Evolutionary conservation across 306 rosid species (phyloP), one percentile per base, ranked within the genome.

Genomic region (Dryas alaskensis): DNA sequence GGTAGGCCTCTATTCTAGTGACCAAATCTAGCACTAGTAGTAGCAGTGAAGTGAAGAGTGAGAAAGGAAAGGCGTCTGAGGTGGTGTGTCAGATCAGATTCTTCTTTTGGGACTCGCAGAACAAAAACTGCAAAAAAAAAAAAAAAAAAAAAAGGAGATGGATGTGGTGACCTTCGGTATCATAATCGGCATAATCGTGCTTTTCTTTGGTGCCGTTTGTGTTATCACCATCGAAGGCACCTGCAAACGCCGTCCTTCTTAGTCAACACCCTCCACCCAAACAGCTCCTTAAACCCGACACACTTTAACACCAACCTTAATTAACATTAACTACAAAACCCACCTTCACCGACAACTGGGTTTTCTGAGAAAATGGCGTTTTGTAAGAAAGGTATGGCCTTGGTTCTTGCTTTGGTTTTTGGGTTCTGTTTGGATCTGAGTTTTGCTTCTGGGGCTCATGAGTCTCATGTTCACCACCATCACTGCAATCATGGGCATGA

Each of bases 171-270:
- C 91, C 4, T 93, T 91, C 85, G 98, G 98, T 48, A 77, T 91
- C 27, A 93, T 91, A 84, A 65, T 93, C 72, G 92, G 77, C 50
- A 79, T 91, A 57, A 89, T 93, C 55, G 53, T 93, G n/a, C 91
- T 93, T 66, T 91, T 91, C 81, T 77, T 93, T 42, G 55, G 31
- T 4, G 67, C 76, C 25, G 91, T 93, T 53, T 85, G 96, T 80
- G 82, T 76, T 80, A 88, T 93, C 85, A 89, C 96, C 45, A 88
- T 93, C 39, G 87, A 91, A 79, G 98, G 98, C 69, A 87, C 92
- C 67, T 89, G 96, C 80, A 84, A 81, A 19, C 78, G 86, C 43
- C 88, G 89, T 10, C 45, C 58, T 60, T 45, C 50, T 14, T 3
- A 54, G 37, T 46, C 57, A 37, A 4, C 61, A 39, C 71, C 11